phyloP scores from a whole-genome alignment of 2,329 filamentous ascomycete genomes.

The Aspergillus bombycis region DNA sequence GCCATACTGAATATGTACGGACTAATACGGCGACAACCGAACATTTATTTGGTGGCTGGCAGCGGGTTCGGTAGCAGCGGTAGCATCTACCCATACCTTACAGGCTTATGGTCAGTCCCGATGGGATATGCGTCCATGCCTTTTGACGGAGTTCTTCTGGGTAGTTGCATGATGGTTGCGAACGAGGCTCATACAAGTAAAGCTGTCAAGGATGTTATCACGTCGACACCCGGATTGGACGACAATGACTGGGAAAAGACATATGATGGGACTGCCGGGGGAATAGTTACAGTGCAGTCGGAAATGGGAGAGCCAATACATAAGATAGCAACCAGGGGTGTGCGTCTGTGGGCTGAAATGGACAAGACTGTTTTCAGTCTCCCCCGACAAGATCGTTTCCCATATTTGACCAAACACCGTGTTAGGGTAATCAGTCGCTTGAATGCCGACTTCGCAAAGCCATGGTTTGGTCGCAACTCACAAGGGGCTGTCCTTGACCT shows the following conservation, averaged over 20 bases:
- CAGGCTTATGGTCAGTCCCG: conserved; percentile 82
- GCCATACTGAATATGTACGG: conserved; percentile 88
- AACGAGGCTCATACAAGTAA: conserved; percentile 88
- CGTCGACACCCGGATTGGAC: conserved; percentile 75
- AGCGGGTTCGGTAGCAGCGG: conserved; percentile 90
- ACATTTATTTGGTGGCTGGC: conserved; percentile 86
- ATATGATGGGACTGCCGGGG: conserved; percentile 83
- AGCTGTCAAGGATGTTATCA: conserved; percentile 81
- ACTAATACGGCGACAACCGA: conserved; percentile 70
- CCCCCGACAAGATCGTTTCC: conserved; percentile 52
- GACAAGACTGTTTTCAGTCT: conserved; percentile 30
- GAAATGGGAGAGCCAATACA: conserved; percentile 48
- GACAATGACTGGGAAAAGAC: conserved; percentile 85
- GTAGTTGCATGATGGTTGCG: conserved; percentile 91
- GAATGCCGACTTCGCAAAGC: conserved; percentile 91
- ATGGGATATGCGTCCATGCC: conserved; percentile 92
- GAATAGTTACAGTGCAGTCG: conserved; percentile 83
- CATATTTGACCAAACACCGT: conserved; percentile 79
- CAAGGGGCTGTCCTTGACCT: conserved; percentile 76
- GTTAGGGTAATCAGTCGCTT: conserved; percentile 88
- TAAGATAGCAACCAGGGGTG: conserved; percentile 43
- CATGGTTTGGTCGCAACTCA: conserved; percentile 87
- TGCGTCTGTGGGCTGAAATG: conserved; percentile 43
- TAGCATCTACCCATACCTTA: conserved; percentile 90
- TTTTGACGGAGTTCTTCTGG: conserved; percentile 88